Evolutionary conservation across 1,284 basidiomycete genomes (phyloP), one percentile per base, ranked within the genome.

Genomic region (Trametes sp.): DNA sequence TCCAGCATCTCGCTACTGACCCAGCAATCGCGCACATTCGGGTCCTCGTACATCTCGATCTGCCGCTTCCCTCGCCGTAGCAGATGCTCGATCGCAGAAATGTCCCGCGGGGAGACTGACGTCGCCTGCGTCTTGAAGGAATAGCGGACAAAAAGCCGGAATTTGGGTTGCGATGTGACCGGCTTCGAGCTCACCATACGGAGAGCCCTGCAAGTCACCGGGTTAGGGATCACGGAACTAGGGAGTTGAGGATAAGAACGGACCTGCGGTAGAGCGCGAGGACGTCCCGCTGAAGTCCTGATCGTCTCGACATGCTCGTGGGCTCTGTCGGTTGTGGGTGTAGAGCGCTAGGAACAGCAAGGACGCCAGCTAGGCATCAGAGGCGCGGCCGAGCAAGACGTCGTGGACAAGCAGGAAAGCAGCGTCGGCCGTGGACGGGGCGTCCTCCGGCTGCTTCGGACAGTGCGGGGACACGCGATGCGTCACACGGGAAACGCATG

Each of bases 171-270:
- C 0, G 84, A 77, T 8, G 75, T 63, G 0, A 75, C 72, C 9
- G 91, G 89, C 77, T 94, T 94, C 11, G 83, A 81, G 56, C 78
- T 81, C 7, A 86, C 84, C 82, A 92, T 89, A 28, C 91, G 88
- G 35, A 93, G 82, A 31, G 90, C 89, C 48, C 92, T 94, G 66
- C 35, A 35, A 7, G 46, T 54, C 11, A 46, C 54, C 19, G 52
- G 36, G 41, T 57, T 44, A 52, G 52, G 19, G n/a, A n/a, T n/a
- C n/a, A n/a, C 28, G 42, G 11, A 26, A 44, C 31, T 24, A 35
- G 23, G 42, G 49, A 24, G 21, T 36, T 31, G 41, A 62, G 19
- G 49, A 23, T 16, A 45, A 29, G 19, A 31, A 58, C 19, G 49
- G 14, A 54, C 60, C 89, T 82, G 77, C 89, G 82, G 70, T 93